Base-by-base conservation (phyloP, 1,284 basidiomycete genomes). In the Agroathelia rolfsii region DNA sequence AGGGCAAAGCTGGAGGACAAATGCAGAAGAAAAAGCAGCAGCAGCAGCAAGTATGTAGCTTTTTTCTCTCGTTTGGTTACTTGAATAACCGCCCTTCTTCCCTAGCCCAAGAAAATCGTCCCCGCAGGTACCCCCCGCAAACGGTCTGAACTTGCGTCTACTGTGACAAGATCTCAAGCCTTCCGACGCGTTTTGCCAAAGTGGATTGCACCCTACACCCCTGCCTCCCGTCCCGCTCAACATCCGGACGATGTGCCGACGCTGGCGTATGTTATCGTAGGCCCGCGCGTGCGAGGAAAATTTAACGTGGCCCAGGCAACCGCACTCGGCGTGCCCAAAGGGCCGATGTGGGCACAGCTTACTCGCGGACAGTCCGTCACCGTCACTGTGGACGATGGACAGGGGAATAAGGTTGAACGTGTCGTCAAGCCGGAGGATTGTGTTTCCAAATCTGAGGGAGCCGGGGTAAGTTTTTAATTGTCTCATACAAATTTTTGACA, bases 261-360 rank as follows among this genome's bases (percentile, higher is more conserved):
- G 2, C 38, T 74, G n/a, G 67, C 68, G 4, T 95, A 92, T 51
- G 66, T 93, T 15, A 55, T 82, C 25, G 66, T 86, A 30, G 87
- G 88, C 0, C 85, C 89, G 0, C 65, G 65, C 3, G 62, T 79
- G 23, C 75, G 88, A 3, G 92, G 92, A n/a, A 89, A 86, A 54
- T 94, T 97, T 49, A 73, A 94, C 41, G 74, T 58, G 0, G 56
- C 58, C 36, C 77, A 73, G 41, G 87, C 90, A 0, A 50, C 62
- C 5, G 68, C 60, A 20, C 62, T 90, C 1, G 79, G 81, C 6
- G 62, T 97, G 3, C 66, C 71, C 2, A 59, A 60, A 2, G 84
- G 86, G 3, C 66, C 64, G 3, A 39, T 60, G 50, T 50, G 64
- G 28, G 52, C 62, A 15, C 50, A 46, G 44, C 57, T 72, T 17